Evolutionary conservation across 768 basidiomycete genomes (phyloP).

Genomic region (Lactarius trivialis): DNA sequence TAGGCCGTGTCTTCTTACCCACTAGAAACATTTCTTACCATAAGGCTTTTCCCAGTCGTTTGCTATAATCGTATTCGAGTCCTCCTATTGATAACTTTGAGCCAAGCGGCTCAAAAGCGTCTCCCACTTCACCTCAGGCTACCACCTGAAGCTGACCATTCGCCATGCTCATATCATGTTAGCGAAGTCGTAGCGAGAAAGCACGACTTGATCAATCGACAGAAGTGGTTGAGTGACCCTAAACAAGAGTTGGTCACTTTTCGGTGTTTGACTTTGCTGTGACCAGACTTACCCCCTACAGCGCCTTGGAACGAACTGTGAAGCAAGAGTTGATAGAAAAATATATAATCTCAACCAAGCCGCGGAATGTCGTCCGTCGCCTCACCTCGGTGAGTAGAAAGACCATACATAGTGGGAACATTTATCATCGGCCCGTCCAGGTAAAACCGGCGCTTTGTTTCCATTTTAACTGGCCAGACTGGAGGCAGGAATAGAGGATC

Average conservation of each 20-base stretch:
- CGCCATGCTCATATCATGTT: neutral
- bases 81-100: no score
- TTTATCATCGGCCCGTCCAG: no score
- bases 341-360: conserved; percentile 2
- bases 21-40: no score
- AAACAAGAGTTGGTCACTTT: neutral
- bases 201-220: neutral
- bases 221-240: neutral
- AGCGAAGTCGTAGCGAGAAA: neutral
- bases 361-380: neutral
- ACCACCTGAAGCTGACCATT: neutral
- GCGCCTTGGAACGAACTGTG: neutral
- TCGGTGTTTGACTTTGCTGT: neutral
- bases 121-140: no score
- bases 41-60: no score
- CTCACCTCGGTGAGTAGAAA: neutral
- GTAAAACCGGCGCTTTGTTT: neutral
- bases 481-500: neutral
- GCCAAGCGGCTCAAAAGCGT: no score
- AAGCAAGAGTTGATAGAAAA: neutral
- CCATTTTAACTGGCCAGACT: neutral
- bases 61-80: no score
- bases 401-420: neutral
- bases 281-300: neutral
- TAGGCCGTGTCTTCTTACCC: no score